Evolutionary conservation across 768 basidiomycete species (phyloP), one percentile per base, ranked within the genome.

Genomic region (Naganishia friedmannii): DNA sequence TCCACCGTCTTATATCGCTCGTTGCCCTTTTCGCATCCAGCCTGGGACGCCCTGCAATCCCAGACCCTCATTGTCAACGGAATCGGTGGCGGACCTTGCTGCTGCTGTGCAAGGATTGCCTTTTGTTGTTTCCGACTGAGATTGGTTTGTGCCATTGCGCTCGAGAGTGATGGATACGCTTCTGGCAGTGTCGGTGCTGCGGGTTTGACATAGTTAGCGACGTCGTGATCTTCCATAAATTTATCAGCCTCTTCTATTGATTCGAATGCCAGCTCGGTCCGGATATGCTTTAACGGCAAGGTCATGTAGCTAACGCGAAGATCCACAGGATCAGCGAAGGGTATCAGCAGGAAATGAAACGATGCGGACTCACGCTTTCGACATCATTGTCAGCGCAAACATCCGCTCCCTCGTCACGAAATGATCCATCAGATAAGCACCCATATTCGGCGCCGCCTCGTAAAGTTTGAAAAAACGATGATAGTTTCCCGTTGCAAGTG

Each of bases 391-490:
- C 71, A 99, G 80, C 1, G 93, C 93, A 70, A 87, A 87, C 68
- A 90, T 86, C 70, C 96, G 84, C 83, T 98, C 96, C 76, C 96
- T 86, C 76, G 88, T 87, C 76, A 97, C 90, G 80, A 98, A 97
- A 81, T 97, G 93, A 82, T 98, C 96, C 92, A 99, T 96, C 77
- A 99, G 93, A 81, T 98, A 98, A 66, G 87, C 93, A 46, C 93
- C 92, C 96, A 98, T 98, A 78, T 95, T 93, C 31, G 93, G 93
- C 53, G 92, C 92, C 66, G 84, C 84, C 76, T 86, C 76, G 82
- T 91, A 98, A 69, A 93, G 83, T 67, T 87, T 87, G 83, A 98
- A 98, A 74, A 99, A 85, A 51, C 88, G 86, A 81, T 93, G 91
- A 82, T 98, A 99, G 80, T 98, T 99, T 78, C 90, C 91, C 83